Evolutionary conservation across 192 early-diverging fungal genomes (phyloP).

Genomic region (Rhizoclosmatium sp.): DNA sequence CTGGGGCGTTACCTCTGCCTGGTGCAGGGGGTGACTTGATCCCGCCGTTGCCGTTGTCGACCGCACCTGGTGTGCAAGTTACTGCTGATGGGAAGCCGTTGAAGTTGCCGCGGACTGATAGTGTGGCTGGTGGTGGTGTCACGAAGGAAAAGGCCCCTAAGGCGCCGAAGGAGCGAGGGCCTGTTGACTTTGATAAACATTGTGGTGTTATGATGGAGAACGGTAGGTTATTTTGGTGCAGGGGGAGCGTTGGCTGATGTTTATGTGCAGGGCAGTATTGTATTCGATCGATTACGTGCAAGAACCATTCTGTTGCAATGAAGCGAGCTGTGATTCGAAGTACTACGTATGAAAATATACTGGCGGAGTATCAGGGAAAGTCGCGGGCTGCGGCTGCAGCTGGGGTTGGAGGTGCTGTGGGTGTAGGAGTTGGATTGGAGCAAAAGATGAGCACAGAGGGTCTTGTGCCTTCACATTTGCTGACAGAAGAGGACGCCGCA

Average conservation of each 20-base stretch:
- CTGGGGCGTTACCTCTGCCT: too few species aligned
- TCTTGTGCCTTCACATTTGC: background rate
- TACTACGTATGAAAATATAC: constrained; percentile 79
- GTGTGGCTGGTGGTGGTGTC: too few species aligned
- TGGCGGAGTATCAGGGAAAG: constrained; percentile 80
- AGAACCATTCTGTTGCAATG: constrained; percentile 88
- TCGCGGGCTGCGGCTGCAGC: constrained; percentile 19
- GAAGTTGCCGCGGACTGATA: too few species aligned
- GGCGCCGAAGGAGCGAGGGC: constrained; percentile 44
- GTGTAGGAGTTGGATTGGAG: too few species aligned
- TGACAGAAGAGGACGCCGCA: constrained; percentile 8
- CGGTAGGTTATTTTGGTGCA: background rate
- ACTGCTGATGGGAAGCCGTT: too few species aligned
- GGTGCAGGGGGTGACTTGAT: too few species aligned
- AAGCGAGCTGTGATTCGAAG: constrained; percentile 87
- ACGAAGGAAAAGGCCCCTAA: constrained; percentile 5
- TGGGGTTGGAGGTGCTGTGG: too few species aligned
- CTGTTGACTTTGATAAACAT: constrained; percentile 89
- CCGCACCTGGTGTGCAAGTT: too few species aligned
- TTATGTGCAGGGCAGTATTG: constrained; percentile 72
- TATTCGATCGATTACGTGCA: constrained; percentile 91
- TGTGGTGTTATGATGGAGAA: constrained; percentile 73
- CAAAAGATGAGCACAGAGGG: too few species aligned
- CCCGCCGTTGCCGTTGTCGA: too few species aligned
- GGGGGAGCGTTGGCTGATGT: too few species aligned